Evolutionary conservation across 768 basidiomycete species (phyloP).

Genomic region (Austroboletus eburneus): DNA sequence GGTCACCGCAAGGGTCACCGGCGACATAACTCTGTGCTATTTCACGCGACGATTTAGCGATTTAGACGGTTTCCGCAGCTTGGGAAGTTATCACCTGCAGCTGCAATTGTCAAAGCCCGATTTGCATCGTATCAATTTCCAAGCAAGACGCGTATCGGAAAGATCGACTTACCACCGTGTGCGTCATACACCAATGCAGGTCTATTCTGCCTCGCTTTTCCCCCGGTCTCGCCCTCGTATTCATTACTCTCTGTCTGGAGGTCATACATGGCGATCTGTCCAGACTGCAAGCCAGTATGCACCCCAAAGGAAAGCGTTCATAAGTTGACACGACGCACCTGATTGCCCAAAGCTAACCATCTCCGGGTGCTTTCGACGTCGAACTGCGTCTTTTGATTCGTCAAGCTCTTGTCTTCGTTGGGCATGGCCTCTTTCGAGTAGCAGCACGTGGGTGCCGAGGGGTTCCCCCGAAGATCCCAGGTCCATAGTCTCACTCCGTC

Average conservation of each 20-base stretch:
- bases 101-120: no score
- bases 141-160: no score
- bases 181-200: no score
- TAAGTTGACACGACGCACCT: conserved; percentile 39
- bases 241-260: conserved; percentile 25
- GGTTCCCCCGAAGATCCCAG: conserved; percentile 75
- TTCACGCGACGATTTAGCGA: no score
- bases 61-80: no score
- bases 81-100: no score
- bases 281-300: conserved; percentile 40
- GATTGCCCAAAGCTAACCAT: conserved; percentile 62
- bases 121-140: no score
- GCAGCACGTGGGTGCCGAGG: conserved; percentile 38
- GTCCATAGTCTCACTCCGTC: conserved; percentile 59
- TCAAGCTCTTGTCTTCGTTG: conserved; percentile 30
- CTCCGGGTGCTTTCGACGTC: conserved; percentile 68
- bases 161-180: conserved; percentile 51
- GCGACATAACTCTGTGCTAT: no score
- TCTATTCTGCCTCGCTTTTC: conserved; percentile 10
- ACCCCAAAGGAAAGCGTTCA: not conserved
- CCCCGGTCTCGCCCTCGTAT: conserved; percentile 2
- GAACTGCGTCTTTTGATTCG: conserved; percentile 77
- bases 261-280: conserved; percentile 58
- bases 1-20: no score
- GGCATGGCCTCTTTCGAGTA: no score